Base-by-base conservation (phyloP, 306 rosid species). In the Alnus glutinosa region DNA sequence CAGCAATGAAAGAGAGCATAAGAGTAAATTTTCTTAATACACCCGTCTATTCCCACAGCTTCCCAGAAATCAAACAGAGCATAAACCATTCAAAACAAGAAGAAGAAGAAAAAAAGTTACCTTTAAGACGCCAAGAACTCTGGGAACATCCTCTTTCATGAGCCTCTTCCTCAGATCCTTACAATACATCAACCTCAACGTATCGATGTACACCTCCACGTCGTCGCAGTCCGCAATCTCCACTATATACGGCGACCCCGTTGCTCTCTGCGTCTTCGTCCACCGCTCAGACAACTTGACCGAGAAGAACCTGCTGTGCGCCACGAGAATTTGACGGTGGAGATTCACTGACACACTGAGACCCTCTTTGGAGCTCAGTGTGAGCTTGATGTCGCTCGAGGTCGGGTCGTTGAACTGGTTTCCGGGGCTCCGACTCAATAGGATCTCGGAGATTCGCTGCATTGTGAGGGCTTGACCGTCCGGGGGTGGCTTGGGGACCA, bases 161-260 rank as follows among this genome's bases (percentile, higher is more conserved):
- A 95, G 93, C 80, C 79, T 90, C 91, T 89, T 93, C 87, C 93
- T 88, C 77, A 92, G 81, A 88, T 95, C 99, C 85, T 88, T 90
- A 72, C 96, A 92, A 71, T 95, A 95, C 97, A 92, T 91, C 83
- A 93, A 74, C 82, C 92, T 90, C 92, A 95, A 81, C 7, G 99
- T 84, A 78, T 91, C 97, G 16, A 95, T 92, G 30, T 95, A 95
- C 70, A 91, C 84, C 86, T 95, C 99, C 14, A 95, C 93, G 62
- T 93, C 99, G 64, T 95, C 99, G 47, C 99, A 95, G 14, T 93
- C 98, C 2, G 98, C 97, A 70, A 95, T 95, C 79, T 95, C 99
- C 32, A 93, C 96, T 78, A 79, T 72, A 81, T 90, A 85, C 9
- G 99, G 98, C 28, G 80, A 61, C 30, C 50, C 72, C 8, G 86